phyloP scores from a whole-genome alignment of 1,139 yeast genomes.

The Geotrichum europaeum region DNA sequence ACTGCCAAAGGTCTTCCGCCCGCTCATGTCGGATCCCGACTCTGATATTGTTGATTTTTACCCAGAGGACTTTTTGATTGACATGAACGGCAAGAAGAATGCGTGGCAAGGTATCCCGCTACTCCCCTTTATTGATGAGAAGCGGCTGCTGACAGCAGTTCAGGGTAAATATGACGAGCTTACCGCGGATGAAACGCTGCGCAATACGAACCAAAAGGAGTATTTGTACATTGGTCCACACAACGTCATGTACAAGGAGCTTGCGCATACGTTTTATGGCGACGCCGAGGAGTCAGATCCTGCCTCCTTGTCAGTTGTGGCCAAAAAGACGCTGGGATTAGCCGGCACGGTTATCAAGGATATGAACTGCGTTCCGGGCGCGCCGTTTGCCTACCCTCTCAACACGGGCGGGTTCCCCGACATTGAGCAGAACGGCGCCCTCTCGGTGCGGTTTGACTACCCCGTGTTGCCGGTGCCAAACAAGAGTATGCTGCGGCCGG shows the following conservation, averaged over 20 bases:
- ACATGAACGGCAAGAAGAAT: constrained; percentile 93
- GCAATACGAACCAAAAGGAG: constrained; percentile 46
- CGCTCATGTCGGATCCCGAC: constrained; percentile 70
- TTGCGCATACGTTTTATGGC: constrained; percentile 27
- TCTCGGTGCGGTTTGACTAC: constrained; percentile 56
- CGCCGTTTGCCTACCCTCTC: constrained; percentile 54
- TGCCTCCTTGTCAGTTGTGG: constrained; percentile 38
- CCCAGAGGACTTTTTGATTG: constrained; percentile 83
- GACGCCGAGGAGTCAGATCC: constrained; percentile 33
- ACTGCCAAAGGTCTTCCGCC: constrained; percentile 76
- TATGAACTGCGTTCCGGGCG: constrained; percentile 44
- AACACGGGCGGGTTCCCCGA: constrained; percentile 47
- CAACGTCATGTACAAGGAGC: constrained; percentile 23
- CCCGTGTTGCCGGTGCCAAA: constrained; percentile 36
- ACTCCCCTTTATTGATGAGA: constrained; percentile 83
- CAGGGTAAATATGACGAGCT: constrained; percentile 56
- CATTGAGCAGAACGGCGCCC: constrained; percentile 49
- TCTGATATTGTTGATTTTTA: constrained; percentile 89
- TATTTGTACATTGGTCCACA: constrained; percentile 31
- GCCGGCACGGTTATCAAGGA: constrained; percentile 57
- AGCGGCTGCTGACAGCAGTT: constrained; percentile 62
- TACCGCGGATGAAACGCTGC: constrained; percentile 58
- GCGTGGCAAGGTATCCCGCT: constrained; percentile 94
- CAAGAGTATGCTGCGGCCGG: constrained; percentile 81
- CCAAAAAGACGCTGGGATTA: constrained; percentile 46